These are phyloP conservation scores for Glaciozyma martinii DNA, from an alignment of 768 basidiomycete species.

Conservation along the genomic window DNA sequence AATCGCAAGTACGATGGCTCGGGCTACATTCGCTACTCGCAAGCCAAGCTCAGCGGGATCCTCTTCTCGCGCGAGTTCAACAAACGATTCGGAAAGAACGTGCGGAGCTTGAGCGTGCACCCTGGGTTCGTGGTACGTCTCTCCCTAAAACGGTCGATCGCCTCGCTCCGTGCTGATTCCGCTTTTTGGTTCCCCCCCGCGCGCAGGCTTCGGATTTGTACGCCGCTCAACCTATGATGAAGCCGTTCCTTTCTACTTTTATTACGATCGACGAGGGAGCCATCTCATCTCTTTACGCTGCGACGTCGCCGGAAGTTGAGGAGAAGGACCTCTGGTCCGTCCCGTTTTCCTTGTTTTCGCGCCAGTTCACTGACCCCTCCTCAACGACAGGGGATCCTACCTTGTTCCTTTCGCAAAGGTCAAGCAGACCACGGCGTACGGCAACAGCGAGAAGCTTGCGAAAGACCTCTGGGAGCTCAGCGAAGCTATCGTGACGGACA, in stretches of 20 bases:
- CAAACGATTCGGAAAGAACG: not conserved
- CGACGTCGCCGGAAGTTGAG: conserved; percentile 15
- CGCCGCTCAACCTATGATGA: not conserved
- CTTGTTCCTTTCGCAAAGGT: conserved; percentile 14
- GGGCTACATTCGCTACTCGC: conserved; percentile 17
- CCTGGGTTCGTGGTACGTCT: conserved; percentile 19
- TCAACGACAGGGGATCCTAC: conserved; percentile 20
- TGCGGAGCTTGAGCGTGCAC: conserved; percentile 9
- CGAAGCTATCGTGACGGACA: conserved; percentile 9
- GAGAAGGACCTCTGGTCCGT: conserved; percentile 17
- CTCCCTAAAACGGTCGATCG: too few relatives aligned
- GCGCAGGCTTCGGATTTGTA: conserved; percentile 12
- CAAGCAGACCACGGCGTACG: conserved; percentile 10
- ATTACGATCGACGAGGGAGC: conserved; percentile 13
- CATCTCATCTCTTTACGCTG: conserved; percentile 14
- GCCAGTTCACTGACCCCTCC: not conserved
- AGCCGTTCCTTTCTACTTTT: not conserved
- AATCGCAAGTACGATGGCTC: conserved; percentile 4
- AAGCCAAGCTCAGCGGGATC: conserved; percentile 11
- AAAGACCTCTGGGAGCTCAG: conserved; percentile 17
- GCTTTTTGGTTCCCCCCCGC: not conserved
- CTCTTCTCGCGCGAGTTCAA: conserved; percentile 23
- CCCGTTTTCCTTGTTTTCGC: too few relatives aligned
- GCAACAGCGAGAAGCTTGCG: conserved; percentile 9
- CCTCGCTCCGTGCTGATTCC: not conserved